These are phyloP conservation scores for Umbilicus rupestris DNA, from an alignment of 164 flowering plant genomes.

Conservation along the genomic window DNA sequence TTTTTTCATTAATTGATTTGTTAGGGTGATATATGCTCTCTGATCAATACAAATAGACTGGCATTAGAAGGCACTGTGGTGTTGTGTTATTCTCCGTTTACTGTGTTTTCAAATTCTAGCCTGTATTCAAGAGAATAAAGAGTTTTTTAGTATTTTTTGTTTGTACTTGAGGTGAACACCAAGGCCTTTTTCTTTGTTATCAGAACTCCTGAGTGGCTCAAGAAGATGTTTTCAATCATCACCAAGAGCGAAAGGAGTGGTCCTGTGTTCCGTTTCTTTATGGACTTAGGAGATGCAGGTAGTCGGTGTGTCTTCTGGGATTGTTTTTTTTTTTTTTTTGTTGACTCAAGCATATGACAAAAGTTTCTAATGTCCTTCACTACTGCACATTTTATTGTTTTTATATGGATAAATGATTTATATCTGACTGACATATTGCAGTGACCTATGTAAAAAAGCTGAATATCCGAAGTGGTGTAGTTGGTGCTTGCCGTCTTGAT, in stretches of 20 bases:
- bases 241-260: slow-evolving; percentile 61
- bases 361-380: neutral
- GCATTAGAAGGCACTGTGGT: neutral
- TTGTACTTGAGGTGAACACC: neutral
- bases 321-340: neutral
- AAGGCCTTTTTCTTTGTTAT: slow-evolving; percentile 2
- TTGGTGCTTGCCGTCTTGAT: slow-evolving; percentile 95
- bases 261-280: slow-evolving; percentile 88
- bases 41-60: no score
- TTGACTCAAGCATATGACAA: neutral
- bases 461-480: slow-evolving; percentile 89
- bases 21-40: no score
- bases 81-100: neutral
- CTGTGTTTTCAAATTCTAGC: neutral
- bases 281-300: slow-evolving; percentile 98
- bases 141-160: neutral
- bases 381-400: neutral
- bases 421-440: slow-evolving; percentile 10
- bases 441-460: slow-evolving; percentile 83
- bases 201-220: slow-evolving; percentile 84
- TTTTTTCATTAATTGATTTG: no score
- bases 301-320: neutral
- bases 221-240: slow-evolving; percentile 51
- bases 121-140: neutral
- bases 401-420: neutral